Evolutionary conservation across 768 basidiomycete genomes (phyloP).

Genomic region (Termitomyces sp.): DNA sequence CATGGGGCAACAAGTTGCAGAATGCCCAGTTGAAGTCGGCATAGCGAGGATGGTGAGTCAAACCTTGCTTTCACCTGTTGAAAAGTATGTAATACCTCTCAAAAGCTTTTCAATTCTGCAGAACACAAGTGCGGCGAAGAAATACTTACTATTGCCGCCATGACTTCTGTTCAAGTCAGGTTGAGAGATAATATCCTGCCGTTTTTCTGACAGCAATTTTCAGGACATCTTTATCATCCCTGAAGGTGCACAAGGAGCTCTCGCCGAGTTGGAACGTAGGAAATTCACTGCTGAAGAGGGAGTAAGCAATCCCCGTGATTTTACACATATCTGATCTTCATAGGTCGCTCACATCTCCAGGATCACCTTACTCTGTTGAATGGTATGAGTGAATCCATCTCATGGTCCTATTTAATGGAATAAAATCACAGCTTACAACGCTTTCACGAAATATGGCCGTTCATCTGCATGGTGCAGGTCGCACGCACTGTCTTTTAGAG

Average conservation of each 20-base stretch:
- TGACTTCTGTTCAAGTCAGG: slow-evolving; percentile 84
- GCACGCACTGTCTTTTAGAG: slow-evolving; percentile 91
- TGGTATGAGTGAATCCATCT: slow-evolving; percentile 43
- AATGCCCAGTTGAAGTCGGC: slow-evolving; percentile 90
- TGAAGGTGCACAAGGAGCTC: slow-evolving; percentile 79
- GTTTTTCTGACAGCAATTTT: neutral
- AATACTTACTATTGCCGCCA: slow-evolving; percentile 92
- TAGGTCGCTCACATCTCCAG: slow-evolving; percentile 37
- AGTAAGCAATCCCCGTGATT: slow-evolving; percentile 41
- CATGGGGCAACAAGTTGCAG: slow-evolving; percentile 85
- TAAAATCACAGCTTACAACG: slow-evolving; percentile 74
- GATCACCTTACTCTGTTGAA: slow-evolving; percentile 95
- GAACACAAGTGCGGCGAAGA: slow-evolving; percentile 92
- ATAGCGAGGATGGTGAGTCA: slow-evolving; percentile 87
- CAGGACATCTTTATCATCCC: slow-evolving; percentile 91
- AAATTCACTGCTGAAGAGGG: slow-evolving; percentile 99
- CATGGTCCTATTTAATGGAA: slow-evolving; percentile 4
- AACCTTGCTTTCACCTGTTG: neutral
- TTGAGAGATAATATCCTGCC: neutral
- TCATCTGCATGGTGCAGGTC: slow-evolving; percentile 92
- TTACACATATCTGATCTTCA: slow-evolving; percentile 10
- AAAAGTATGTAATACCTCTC: neutral
- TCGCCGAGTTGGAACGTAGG: slow-evolving; percentile 88
- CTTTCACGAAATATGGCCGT: slow-evolving; percentile 78
- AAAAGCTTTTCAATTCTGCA: slow-evolving; percentile 81